These are phyloP conservation scores for Amanita fuliginea DNA, from an alignment of 768 basidiomycete species.

Conservation along the genomic window DNA sequence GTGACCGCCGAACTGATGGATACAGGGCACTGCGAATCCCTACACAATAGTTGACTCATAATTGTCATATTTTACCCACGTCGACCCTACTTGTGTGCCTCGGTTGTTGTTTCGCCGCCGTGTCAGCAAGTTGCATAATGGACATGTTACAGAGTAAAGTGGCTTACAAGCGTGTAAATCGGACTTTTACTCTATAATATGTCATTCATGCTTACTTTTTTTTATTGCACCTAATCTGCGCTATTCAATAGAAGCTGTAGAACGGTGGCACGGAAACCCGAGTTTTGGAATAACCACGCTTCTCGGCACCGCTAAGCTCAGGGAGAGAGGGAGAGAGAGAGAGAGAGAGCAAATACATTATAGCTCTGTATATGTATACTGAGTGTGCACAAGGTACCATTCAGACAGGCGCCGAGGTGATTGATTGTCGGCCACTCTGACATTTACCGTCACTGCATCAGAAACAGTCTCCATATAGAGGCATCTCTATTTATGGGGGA, in stretches of 20 bases:
- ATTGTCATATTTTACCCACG: background rate
- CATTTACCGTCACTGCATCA: background rate
- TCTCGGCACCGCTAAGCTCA: too few species aligned
- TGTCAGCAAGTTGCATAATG: background rate
- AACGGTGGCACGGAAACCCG: background rate
- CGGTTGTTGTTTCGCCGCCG: background rate
- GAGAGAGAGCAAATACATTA: too few species aligned
- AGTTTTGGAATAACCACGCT: background rate
- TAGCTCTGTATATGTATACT: too few species aligned
- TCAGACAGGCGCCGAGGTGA: background rate
- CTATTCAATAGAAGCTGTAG: background rate
- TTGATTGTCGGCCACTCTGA: constrained; percentile 2
- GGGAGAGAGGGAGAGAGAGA: too few species aligned
- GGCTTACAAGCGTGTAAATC: background rate
- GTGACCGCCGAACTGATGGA: background rate
- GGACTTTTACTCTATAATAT: background rate
- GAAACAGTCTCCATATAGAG: background rate
- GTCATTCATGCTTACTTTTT: too few species aligned
- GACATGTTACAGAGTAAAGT: background rate
- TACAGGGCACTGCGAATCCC: background rate
- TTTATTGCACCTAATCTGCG: too few species aligned
- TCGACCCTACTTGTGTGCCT: background rate
- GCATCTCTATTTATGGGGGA: background rate
- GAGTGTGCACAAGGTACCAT: background rate
- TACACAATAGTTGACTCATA: background rate